phyloP scores from a whole-genome alignment of 2,329 filamentous ascomycete species.

The Trichoderma brevicompactum region DNA sequence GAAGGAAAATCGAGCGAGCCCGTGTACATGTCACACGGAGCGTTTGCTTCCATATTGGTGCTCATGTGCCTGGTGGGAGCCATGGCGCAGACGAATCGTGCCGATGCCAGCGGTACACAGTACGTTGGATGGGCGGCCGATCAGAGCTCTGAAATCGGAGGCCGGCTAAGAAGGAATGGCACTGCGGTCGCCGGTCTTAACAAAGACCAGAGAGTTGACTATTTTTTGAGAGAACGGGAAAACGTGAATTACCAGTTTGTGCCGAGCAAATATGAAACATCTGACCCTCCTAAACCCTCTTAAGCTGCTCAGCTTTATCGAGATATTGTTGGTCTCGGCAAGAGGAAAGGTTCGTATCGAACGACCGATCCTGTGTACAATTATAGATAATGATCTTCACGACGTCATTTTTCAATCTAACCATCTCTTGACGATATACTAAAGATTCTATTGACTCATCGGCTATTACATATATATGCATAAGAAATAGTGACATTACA shows the following conservation, averaged over 20 bases:
- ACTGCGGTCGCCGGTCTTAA: conserved; percentile 56
- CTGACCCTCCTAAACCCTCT: conserved; percentile 26
- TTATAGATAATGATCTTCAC: conserved; percentile 16
- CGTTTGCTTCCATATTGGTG: conserved; percentile 73
- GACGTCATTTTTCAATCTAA: not conserved
- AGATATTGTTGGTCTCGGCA: not conserved
- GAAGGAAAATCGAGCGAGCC: conserved; percentile 57
- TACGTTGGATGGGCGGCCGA: conserved; percentile 70
- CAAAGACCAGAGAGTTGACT: conserved; percentile 71
- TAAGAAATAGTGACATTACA: conserved; percentile 1
- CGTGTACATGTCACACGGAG: conserved; percentile 75
- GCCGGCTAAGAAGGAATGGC: conserved; percentile 59
- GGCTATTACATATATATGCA: not conserved
- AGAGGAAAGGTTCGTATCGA: not conserved
- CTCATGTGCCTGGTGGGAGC: conserved; percentile 71
- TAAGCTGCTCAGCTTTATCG: not conserved
- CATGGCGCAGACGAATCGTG: conserved; percentile 72
- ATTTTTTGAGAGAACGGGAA: conserved; percentile 76
- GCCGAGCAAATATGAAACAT: conserved; percentile 37
- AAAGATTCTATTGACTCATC: not conserved
- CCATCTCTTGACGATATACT: not conserved
- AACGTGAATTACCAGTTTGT: conserved; percentile 43
- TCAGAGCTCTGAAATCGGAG: conserved; percentile 67
- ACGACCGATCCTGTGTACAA: conserved; percentile 11
- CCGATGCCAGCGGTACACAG: conserved; percentile 63